These are phyloP conservation scores for Straminergon stramineum DNA, from an alignment of 225 moss, liverwort and hornwort species.

Conservation along the genomic window DNA sequence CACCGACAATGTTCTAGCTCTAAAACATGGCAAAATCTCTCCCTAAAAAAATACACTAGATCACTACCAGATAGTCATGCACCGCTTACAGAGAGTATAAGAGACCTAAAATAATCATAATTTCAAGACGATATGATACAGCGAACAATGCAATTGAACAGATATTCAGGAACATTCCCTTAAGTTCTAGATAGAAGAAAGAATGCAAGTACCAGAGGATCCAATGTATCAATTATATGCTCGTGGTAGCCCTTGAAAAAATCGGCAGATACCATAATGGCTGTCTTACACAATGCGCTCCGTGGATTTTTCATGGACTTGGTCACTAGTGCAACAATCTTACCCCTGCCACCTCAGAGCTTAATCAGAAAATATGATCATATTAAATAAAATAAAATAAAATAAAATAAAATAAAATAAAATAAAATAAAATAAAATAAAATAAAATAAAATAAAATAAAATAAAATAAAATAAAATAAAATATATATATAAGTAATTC, in stretches of 20 bases:
- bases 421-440: too few species aligned
- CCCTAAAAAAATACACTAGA: neutral
- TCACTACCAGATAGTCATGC: neutral
- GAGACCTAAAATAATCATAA: neutral
- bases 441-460: too few species aligned
- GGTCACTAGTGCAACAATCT: constrained; percentile 65
- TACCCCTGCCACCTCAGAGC: constrained; percentile 29
- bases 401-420: too few species aligned
- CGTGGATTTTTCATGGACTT: constrained; percentile 96
- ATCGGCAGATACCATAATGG: constrained; percentile 86
- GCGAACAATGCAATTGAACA: neutral
- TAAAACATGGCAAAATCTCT: neutral
- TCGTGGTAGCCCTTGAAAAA: constrained; percentile 76
- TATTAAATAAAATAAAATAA: too few species aligned
- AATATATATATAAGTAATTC: neutral
- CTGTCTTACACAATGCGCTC: constrained; percentile 95
- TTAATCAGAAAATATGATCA: neutral
- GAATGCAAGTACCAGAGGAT: constrained; percentile 61
- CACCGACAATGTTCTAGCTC: neutral
- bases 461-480: too few species aligned
- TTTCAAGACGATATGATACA: neutral
- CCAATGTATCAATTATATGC: constrained; percentile 63
- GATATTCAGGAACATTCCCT: neutral
- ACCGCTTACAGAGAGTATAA: neutral
- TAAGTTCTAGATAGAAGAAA: neutral